Evolutionary conservation across 2,329 filamentous ascomycete species (phyloP).

Genomic region (Calcarisporium arbuscula): DNA sequence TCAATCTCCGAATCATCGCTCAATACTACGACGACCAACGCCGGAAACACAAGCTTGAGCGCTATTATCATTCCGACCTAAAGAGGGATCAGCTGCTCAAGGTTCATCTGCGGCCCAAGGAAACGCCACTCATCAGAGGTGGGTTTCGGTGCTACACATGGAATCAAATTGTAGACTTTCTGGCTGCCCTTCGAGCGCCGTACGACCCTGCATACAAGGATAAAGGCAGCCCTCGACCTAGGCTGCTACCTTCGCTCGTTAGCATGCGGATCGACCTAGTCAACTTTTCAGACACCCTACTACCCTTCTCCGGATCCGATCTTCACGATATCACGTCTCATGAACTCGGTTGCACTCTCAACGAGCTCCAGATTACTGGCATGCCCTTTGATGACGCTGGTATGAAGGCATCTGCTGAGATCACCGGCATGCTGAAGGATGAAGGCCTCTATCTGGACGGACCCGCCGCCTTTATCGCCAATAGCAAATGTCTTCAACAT

Average conservation of each 20-base stretch:
- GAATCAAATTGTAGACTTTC: constrained; percentile 47
- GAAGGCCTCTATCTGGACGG: constrained; percentile 46
- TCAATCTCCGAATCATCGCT: constrained; percentile 48
- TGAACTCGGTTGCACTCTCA: constrained; percentile 45
- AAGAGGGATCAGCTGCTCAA: constrained; percentile 35
- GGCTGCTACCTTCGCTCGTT: constrained; percentile 40
- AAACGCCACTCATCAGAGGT: constrained; percentile 39
- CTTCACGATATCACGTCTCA: constrained; percentile 48
- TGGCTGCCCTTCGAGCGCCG: constrained; percentile 44
- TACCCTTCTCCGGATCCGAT: constrained; percentile 38
- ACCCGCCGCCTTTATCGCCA: constrained; percentile 35
- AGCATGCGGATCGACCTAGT: constrained; percentile 47
- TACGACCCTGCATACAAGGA: constrained; percentile 34
- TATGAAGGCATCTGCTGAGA: constrained; percentile 38
- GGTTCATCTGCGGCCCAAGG: constrained; percentile 36
- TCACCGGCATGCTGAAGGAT: constrained; percentile 46
- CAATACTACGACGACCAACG: constrained; percentile 48
- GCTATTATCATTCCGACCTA: constrained; percentile 36
- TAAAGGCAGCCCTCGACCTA: constrained; percentile 29
- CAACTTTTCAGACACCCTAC: constrained; percentile 42
- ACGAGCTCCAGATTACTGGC: constrained; percentile 47
- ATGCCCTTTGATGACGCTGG: constrained; percentile 44
- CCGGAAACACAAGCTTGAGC: constrained; percentile 34
- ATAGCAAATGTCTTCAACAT: constrained; percentile 30
- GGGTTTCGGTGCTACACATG: constrained; percentile 50